Percentiles rank a stretch among this genome's conserved stretches.
These are phyloP conservation scores for Fusarium camptoceras DNA, from an alignment of 2,329 filamentous ascomycete species.

Conservation along the genomic window DNA sequence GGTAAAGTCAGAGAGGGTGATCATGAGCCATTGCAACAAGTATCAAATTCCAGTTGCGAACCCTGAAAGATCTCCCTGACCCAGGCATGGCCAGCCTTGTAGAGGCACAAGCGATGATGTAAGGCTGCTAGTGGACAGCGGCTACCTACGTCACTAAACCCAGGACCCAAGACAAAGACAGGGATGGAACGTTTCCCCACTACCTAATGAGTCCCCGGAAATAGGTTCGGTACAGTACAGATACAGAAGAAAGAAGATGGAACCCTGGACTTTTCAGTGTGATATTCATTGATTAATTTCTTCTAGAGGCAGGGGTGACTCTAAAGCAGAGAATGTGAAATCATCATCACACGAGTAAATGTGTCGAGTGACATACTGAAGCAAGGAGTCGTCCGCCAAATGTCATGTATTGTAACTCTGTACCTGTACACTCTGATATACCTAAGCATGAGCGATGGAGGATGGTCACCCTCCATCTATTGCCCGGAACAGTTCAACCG, in stretches of 20 bases:
- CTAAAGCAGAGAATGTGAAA: slow-evolving; percentile 5
- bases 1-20: background rate
- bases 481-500: slow-evolving; percentile 5
- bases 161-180: slow-evolving; percentile 26
- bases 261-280: background rate
- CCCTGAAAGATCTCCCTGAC: slow-evolving; percentile 3
- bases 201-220: slow-evolving; percentile 25
- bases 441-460: background rate
- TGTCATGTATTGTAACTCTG: background rate
- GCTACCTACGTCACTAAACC: slow-evolving; percentile 37
- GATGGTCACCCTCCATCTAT: slow-evolving; percentile 20
- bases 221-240: background rate
- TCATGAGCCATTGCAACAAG: slow-evolving; percentile 1
- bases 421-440: background rate
- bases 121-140: slow-evolving; percentile 37
- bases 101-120: slow-evolving; percentile 36
- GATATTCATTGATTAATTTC: slow-evolving; percentile 5
- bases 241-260: background rate
- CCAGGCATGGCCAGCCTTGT: slow-evolving; percentile 28
- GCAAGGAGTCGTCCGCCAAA: background rate
- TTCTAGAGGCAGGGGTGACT: background rate
- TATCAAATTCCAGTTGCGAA: slow-evolving; percentile 9
- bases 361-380: slow-evolving; percentile 5
- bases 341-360: slow-evolving; percentile 21
- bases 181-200: slow-evolving; percentile 11